Evolutionary conservation across 2,329 filamentous ascomycete genomes (phyloP).

Genomic region (Clonostachys rosea): DNA sequence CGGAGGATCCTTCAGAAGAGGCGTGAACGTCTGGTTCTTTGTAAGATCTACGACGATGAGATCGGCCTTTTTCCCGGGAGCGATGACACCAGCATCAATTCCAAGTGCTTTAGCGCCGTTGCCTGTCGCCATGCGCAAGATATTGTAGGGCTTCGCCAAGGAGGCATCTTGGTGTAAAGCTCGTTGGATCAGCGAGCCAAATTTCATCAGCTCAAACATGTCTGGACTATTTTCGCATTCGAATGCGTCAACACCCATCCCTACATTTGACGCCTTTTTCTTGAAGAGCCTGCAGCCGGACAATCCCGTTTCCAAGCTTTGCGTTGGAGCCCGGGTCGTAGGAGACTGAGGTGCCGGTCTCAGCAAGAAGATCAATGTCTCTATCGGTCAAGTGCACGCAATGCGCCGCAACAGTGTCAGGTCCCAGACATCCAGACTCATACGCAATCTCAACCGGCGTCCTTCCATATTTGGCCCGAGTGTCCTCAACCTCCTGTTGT

Average conservation of each 20-base stretch:
- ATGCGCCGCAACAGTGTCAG: constrained; percentile 4
- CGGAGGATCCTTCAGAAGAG: constrained; percentile 3
- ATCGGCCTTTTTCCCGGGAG: constrained; percentile 5
- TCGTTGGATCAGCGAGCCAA: constrained; percentile 6
- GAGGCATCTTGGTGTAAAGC: constrained; percentile 5
- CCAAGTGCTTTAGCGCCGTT: constrained; percentile 6
- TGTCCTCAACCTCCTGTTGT: neutral
- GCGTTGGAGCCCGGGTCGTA: constrained; percentile 6
- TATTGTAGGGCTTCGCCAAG: constrained; percentile 3
- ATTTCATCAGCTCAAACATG: constrained; percentile 8
- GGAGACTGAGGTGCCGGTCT: constrained; percentile 4
- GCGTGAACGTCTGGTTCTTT: constrained; percentile 7
- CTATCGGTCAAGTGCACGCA: constrained; percentile 5
- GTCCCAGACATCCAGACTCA: constrained; percentile 4
- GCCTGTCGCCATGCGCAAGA: constrained; percentile 4
- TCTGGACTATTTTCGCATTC: constrained; percentile 7
- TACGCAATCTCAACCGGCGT: constrained; percentile 5
- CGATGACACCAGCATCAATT: constrained; percentile 2
- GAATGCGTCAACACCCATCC: constrained; percentile 6
- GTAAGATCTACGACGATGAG: constrained; percentile 5
- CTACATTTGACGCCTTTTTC: constrained; percentile 4
- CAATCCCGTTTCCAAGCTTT: constrained; percentile 7
- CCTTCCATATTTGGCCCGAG: neutral
- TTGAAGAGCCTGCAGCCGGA: constrained; percentile 2
- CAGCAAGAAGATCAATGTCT: constrained; percentile 5